Conservation (phyloP, 208 protist species). For the Acanthamoeba sp. region DNA sequence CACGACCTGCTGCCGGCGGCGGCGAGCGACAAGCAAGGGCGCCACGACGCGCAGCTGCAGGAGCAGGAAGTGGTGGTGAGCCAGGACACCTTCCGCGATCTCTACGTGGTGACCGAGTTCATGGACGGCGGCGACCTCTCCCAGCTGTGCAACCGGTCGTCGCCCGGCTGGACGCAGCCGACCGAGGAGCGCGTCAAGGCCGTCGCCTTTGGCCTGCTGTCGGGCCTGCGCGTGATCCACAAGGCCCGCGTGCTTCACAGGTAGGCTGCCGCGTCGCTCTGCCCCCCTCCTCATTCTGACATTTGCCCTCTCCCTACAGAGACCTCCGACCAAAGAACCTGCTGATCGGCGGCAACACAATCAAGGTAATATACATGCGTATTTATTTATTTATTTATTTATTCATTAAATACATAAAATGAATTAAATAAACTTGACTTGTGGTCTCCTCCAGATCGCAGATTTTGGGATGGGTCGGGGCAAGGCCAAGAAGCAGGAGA, state of each 20-base stretch:
- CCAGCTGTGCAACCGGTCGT: background rate
- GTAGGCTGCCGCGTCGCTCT: too few species aligned
- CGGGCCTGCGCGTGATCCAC: background rate
- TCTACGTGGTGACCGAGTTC: slow-evolving; percentile 71
- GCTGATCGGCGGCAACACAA: background rate
- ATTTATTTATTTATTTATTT: too few species aligned
- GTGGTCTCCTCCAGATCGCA: slow-evolving; percentile 84
- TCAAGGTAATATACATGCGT: background rate
- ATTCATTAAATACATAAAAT: too few species aligned
- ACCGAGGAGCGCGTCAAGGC: background rate
- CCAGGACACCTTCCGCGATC: background rate
- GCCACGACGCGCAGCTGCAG: background rate
- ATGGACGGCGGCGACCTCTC: slow-evolving; percentile 69
- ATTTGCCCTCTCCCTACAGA: too few species aligned
- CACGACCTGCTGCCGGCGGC: background rate
- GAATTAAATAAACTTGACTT: background rate
- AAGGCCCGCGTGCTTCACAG: background rate
- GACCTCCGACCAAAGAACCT: slow-evolving; percentile 41
- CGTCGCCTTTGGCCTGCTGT: background rate
- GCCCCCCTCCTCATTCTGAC: too few species aligned
- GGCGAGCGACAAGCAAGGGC: background rate
- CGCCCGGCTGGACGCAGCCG: background rate
- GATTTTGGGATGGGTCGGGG: slow-evolving; percentile 90
- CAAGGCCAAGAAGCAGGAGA: background rate
- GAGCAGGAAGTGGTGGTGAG: background rate